phyloP scores from a whole-genome alignment of 2,329 filamentous ascomycete species.

The Penicillium sclerotigenum region DNA sequence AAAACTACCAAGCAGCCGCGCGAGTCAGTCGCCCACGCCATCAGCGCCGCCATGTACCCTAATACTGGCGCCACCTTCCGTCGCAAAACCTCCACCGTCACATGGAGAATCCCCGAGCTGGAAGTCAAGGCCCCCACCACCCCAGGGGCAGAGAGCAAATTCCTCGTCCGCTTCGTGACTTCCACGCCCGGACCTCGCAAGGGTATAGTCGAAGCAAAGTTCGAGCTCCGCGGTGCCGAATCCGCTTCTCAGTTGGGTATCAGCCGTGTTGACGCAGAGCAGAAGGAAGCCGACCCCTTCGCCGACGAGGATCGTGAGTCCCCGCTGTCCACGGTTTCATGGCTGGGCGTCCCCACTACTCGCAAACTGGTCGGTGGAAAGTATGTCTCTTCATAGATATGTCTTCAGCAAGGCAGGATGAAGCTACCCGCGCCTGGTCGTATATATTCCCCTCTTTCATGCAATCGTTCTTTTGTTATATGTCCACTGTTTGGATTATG shows the following conservation, averaged over 20 bases:
- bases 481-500: conserved; percentile 1
- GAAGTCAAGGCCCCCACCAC: conserved; percentile 46
- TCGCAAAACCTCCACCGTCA: conserved; percentile 45
- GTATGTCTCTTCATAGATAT: conserved; percentile 58
- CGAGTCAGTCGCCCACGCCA: conserved; percentile 40
- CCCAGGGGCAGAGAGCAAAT: conserved; percentile 59
- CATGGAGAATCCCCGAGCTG: conserved; percentile 49
- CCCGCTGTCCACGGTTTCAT: conserved; percentile 43
- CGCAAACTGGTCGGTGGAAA: conserved; percentile 72
- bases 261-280: conserved; percentile 35
- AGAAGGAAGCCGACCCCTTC: conserved; percentile 45
- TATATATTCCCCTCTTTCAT: conserved; percentile 14
- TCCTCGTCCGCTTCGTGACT: conserved; percentile 78
- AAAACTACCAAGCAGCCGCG: conserved; percentile 46
- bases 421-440: conserved; percentile 1
- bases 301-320: conserved; percentile 44
- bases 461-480: not conserved
- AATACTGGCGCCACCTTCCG: conserved; percentile 45
- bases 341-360: conserved; percentile 64
- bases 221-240: conserved; percentile 63
- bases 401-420: not conserved
- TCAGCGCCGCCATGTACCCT: conserved; percentile 46
- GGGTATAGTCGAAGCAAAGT: conserved; percentile 77
- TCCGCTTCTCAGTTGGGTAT: conserved; percentile 65
- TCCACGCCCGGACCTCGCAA: conserved; percentile 67